These are phyloP conservation scores for Apiospora saccharicola DNA, from an alignment of 2,329 filamentous ascomycete species.

Conservation along the genomic window DNA sequence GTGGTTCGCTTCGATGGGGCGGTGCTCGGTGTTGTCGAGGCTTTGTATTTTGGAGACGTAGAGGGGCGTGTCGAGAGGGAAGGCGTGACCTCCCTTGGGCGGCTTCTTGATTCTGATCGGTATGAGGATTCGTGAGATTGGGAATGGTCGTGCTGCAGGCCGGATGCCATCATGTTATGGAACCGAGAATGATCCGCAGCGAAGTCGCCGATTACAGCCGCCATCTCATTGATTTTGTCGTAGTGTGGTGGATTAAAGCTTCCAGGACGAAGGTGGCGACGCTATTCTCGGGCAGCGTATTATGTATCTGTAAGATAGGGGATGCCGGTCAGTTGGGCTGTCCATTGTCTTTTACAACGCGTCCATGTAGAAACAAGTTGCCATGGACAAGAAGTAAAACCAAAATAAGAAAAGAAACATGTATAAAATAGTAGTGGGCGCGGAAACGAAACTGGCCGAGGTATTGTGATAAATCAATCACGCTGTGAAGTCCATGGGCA, in stretches of 20 bases:
- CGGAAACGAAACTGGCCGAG: neutral
- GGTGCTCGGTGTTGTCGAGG: slow-evolving; percentile 32
- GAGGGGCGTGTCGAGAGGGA: slow-evolving; percentile 38
- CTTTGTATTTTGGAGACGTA: slow-evolving; percentile 34
- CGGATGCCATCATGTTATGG: slow-evolving; percentile 70
- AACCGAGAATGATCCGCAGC: slow-evolving; percentile 76
- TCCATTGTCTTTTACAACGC: neutral
- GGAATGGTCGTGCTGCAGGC: slow-evolving; percentile 55
- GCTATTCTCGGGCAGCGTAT: slow-evolving; percentile 6
- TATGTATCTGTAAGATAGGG: neutral
- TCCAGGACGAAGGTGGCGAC: neutral
- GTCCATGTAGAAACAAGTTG: neutral
- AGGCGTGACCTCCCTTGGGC: slow-evolving; percentile 37
- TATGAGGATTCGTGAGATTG: slow-evolving; percentile 53
- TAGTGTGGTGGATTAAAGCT: neutral
- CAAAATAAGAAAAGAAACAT: neutral
- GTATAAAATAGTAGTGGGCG: neutral
- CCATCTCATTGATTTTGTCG: slow-evolving; percentile 53
- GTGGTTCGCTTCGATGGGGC: slow-evolving; percentile 40
- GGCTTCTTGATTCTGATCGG: slow-evolving; percentile 47
- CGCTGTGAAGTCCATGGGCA: neutral
- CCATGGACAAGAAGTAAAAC: neutral
- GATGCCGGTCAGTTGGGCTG: neutral
- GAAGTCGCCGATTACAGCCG: slow-evolving; percentile 73
- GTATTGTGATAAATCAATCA: slow-evolving; percentile 2